These are phyloP conservation scores for Nakazawaea molendinolei DNA, from an alignment of 805 yeast genomes.

Conservation along the genomic window DNA sequence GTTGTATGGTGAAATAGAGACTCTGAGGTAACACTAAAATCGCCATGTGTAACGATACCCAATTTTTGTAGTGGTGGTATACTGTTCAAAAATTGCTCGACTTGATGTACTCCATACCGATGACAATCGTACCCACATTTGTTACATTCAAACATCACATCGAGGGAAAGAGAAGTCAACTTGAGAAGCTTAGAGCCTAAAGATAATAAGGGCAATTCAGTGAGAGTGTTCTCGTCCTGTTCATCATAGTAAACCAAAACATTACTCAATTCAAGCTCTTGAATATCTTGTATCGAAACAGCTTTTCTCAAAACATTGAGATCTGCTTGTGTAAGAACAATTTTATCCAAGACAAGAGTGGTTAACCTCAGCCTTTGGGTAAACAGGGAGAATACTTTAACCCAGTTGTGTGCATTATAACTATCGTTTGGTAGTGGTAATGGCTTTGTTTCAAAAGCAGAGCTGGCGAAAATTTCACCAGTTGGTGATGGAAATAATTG, in stretches of 20 bases:
- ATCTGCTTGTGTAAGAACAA: conserved; percentile 4
- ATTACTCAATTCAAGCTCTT: conserved; percentile 9
- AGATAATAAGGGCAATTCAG: too few relatives aligned
- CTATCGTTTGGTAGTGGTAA: too few relatives aligned
- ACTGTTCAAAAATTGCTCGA: conserved; percentile 5
- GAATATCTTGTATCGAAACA: conserved; percentile 1
- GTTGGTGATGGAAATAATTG: too few relatives aligned
- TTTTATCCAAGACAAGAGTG: too few relatives aligned
- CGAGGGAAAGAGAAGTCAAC: conserved; percentile 8
- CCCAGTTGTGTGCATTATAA: too few relatives aligned
- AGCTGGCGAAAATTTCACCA: too few relatives aligned
- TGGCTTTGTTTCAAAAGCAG: too few relatives aligned
- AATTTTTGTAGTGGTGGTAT: conserved; percentile 8
- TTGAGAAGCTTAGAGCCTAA: too few relatives aligned
- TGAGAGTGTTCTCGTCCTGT: conserved; percentile 2
- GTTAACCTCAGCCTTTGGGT: too few relatives aligned
- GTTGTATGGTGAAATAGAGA: too few relatives aligned
- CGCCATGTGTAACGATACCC: neutral
- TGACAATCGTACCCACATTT: conserved; percentile 9
- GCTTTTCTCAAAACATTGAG: neutral
- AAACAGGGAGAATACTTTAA: too few relatives aligned
- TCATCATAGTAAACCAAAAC: conserved; percentile 3
- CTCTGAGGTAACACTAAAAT: too few relatives aligned
- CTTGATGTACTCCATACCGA: conserved; percentile 1
- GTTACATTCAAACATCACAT: conserved; percentile 7